Base-by-base conservation (phyloP, 1,284 basidiomycete genomes). In the Cutaneotrichosporon sp. region DNA sequence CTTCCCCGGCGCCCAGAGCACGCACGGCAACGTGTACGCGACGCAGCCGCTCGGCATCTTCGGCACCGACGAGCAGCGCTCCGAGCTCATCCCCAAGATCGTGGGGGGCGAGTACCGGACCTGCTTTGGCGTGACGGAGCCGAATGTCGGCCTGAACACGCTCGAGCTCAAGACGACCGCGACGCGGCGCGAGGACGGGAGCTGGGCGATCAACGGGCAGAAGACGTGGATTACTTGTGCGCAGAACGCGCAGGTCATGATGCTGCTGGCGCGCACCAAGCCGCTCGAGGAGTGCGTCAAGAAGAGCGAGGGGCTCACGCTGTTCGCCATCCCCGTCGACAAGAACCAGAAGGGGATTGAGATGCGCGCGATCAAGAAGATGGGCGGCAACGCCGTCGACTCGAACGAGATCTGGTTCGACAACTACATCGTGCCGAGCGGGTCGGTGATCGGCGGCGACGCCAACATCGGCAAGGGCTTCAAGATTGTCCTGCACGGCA, bases 401-500 rank as follows among this genome's bases (percentile, higher is more conserved):
- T 49, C 51, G 33, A 62, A 67, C 59, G 65, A 63, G 50, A 53
- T 63, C 54, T 66, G 56, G 56, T 66, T 63, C 38, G 61, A 63
- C 61, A 56, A 66, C 59, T 63, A 66, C 53, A 34, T 56, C 34
- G 58, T 64, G 24, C 64, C 60, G 10, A 58, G 20, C 34, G 56
- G 54, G 55, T 47, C 46, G 20, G 53, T 59, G 24, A 62, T 62
- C 29, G 64, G 64, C 34, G 64, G 60, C 45, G 53, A 58, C 52
- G 46, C 27, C 16, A 58, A 58, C 58, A 63, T 79, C 65, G 79
- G 76, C 34, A 71, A 77, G 42, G 80, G 80, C 5, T 81, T 81
- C 69, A 78, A 75, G 63, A 73, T 74, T 33, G 72, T 72, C 42
- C 58, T 73, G 6, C 72, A 72, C 59, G 69, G 70, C 25, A 72